These are phyloP conservation scores for Pythium periplocum DNA, from an alignment of 352 stramenopile genomes.

Conservation along the genomic window DNA sequence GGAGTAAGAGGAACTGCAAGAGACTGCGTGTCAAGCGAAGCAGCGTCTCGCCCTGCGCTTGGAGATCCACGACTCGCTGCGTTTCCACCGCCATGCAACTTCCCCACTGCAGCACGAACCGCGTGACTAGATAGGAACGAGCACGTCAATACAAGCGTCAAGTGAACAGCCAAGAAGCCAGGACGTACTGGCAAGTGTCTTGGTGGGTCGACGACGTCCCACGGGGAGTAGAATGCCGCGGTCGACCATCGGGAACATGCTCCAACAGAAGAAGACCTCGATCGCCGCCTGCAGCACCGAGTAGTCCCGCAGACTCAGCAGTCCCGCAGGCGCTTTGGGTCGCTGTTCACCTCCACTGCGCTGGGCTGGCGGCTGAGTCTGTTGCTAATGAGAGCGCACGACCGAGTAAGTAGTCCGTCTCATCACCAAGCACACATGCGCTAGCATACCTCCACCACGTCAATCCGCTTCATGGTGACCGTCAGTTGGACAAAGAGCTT, in stretches of 20 bases:
- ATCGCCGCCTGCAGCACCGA: conserved; percentile 73
- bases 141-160: not conserved
- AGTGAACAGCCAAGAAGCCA: too few relatives aligned
- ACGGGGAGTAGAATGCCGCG: conserved; percentile 47
- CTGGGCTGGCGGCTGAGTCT: not conserved
- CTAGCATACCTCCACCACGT: conserved; percentile 27
- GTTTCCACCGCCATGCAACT: too few relatives aligned
- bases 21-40: conserved; percentile 39
- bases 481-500: conserved; percentile 20
- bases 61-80: conserved; percentile 2
- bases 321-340: conserved; percentile 44
- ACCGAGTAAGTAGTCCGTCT: not conserved
- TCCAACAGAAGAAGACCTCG: conserved; percentile 75
- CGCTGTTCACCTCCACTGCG: not conserved
- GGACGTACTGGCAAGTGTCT: conserved; percentile 69
- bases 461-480: conserved; percentile 39
- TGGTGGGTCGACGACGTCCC: conserved; percentile 63
- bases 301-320: conserved; percentile 83
- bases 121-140: conserved; percentile 34
- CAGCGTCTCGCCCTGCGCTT: conserved; percentile 20
- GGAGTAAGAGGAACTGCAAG: conserved; percentile 55
- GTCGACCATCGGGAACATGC: conserved; percentile 44
- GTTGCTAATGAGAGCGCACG: not conserved
- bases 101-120: conserved; percentile 42
- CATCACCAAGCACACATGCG: not conserved